These are phyloP conservation scores for Apocynum venetum DNA, from an alignment of 257 asterid species.

Conservation along the genomic window DNA sequence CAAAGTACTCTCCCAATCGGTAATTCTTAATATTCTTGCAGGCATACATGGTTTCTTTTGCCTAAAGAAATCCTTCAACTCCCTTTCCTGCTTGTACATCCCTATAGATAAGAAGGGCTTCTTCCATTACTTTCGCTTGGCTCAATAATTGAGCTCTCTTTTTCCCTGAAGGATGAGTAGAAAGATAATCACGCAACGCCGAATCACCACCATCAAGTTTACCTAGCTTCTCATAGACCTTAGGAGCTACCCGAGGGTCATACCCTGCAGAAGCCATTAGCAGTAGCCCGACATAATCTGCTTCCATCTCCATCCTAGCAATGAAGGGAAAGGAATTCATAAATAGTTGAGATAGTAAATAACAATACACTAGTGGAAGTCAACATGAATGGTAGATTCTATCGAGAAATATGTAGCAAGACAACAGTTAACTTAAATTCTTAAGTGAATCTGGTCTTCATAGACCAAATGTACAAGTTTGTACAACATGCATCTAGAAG, in stretches of 20 bases:
- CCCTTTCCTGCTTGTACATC: conserved; percentile 55
- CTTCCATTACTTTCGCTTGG: conserved; percentile 85
- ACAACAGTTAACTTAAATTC: background rate
- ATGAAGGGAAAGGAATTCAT: background rate
- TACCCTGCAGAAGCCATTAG: conserved; percentile 82
- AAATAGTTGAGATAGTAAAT: background rate
- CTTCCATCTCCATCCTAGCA: conserved; percentile 91
- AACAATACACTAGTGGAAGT: background rate
- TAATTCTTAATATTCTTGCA: background rate
- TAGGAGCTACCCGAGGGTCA: conserved; percentile 82
- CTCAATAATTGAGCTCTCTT: conserved; percentile 67
- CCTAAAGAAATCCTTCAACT: conserved; percentile 57
- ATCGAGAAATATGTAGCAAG: background rate
- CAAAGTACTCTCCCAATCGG: background rate
- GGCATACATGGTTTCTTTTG: background rate
- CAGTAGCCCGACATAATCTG: conserved; percentile 78
- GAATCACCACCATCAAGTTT: conserved; percentile 42
- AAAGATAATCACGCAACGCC: conserved; percentile 51
- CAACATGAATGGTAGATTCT: background rate
- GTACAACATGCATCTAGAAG: background rate
- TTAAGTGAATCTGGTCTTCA: background rate
- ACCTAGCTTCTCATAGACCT: conserved; percentile 75
- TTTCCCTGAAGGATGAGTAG: conserved; percentile 89
- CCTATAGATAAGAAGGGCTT: conserved; percentile 55
- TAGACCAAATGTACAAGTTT: background rate